Evolutionary conservation across 1,284 basidiomycete genomes (phyloP).

Genomic region (Puccinia novopanici): DNA sequence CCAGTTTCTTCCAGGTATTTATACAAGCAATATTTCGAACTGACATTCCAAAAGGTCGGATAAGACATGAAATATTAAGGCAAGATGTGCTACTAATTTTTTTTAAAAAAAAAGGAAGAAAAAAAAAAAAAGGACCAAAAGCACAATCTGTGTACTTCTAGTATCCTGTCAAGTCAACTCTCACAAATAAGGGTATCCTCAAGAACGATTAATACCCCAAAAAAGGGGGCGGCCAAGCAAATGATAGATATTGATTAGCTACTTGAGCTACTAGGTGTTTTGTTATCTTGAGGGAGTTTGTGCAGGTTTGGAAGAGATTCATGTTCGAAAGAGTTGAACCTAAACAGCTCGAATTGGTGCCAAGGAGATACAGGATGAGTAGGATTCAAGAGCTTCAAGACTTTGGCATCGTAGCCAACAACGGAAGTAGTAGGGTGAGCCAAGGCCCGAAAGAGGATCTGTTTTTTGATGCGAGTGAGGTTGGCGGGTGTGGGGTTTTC

Average conservation of each 20-base stretch:
- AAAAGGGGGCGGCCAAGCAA: neutral
- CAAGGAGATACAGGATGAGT: neutral
- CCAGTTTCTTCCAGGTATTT: no score
- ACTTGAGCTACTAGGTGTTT: neutral
- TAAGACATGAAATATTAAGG: no score
- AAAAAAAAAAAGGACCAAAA: no score
- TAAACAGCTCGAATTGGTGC: constrained; percentile 19
- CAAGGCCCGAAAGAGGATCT: neutral
- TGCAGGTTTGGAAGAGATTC: neutral
- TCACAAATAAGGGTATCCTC: no score
- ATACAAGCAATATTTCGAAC: no score
- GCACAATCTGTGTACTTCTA: no score
- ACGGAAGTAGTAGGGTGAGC: neutral
- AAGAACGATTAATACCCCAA: no score
- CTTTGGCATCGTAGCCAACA: constrained; percentile 25
- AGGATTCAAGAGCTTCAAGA: constrained; percentile 5
- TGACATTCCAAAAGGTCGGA: no score
- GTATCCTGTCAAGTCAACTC: no score
- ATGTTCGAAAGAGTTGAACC: neutral
- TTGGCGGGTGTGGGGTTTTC: constrained; percentile 8
- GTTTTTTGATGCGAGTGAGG: constrained; percentile 15
- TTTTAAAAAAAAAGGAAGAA: no score
- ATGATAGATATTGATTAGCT: neutral
- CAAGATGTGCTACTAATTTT: no score
- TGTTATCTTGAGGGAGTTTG: neutral